Conservation (phyloP, 2,329 filamentous ascomycete species). For the Parafenestella ontariensis region DNA sequence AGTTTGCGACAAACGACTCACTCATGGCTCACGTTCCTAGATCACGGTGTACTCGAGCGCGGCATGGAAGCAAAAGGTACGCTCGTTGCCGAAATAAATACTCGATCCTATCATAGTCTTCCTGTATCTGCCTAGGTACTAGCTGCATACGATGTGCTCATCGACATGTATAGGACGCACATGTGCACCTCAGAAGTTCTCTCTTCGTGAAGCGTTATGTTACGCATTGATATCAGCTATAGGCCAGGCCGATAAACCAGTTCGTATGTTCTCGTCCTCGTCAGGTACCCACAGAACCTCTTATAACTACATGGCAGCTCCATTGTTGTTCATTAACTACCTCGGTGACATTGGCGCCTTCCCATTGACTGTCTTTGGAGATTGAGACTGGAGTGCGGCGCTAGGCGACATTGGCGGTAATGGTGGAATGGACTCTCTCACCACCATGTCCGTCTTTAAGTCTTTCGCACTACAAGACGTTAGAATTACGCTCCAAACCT, state of each 20-base stretch:
- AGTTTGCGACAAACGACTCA: constrained; percentile 23
- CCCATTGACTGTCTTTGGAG: constrained; percentile 21
- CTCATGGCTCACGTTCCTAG: not conserved
- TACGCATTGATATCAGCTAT: not conserved
- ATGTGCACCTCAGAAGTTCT: not conserved
- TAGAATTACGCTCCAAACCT: constrained; percentile 4
- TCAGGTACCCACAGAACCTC: not conserved
- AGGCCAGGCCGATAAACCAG: not conserved
- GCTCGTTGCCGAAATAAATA: no score
- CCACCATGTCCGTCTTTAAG: constrained; percentile 25
- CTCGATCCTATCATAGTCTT: not conserved
- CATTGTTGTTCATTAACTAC: no score
- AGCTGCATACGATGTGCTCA: not conserved
- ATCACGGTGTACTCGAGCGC: not conserved
- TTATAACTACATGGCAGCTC: not conserved
- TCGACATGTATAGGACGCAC: not conserved
- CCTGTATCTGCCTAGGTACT: not conserved
- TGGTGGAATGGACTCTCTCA: constrained; percentile 27
- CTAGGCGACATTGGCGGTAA: constrained; percentile 32
- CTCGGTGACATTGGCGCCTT: constrained; percentile 11
- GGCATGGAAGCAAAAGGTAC: no score
- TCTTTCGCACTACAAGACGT: constrained; percentile 33
- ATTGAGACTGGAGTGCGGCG: constrained; percentile 15
- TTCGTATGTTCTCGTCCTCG: not conserved
- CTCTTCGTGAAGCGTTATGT: not conserved